phyloP scores from a whole-genome alignment of 208 protist species.

The Phytomonas sp. region DNA sequence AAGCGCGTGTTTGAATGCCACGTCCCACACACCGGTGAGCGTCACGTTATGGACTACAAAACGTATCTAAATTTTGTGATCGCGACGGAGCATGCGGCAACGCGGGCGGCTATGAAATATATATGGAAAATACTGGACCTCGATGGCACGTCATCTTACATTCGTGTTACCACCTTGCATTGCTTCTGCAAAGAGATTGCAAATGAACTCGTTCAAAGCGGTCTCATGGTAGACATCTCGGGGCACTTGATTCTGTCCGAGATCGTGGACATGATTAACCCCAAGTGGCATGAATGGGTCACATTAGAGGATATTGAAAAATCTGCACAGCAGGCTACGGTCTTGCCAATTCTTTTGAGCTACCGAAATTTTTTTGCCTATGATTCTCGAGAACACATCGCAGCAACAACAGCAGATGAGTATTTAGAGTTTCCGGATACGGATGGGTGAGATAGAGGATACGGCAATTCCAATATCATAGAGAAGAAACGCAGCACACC shows the following conservation, averaged over 20 bases:
- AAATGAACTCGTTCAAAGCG: slow-evolving; percentile 51
- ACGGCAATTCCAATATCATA: background rate
- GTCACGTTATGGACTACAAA: slow-evolving; percentile 89
- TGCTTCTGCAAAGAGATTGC: slow-evolving; percentile 86
- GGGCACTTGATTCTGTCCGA: slow-evolving; percentile 78
- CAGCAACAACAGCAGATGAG: slow-evolving; percentile 65
- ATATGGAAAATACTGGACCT: slow-evolving; percentile 84
- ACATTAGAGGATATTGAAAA: slow-evolving; percentile 69
- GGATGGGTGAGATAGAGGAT: background rate
- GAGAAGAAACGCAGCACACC: background rate
- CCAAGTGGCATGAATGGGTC: slow-evolving; percentile 73
- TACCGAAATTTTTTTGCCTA: slow-evolving; percentile 86
- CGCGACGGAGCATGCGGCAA: slow-evolving; percentile 80
- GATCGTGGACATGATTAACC: slow-evolving; percentile 90
- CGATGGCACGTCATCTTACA: slow-evolving; percentile 42
- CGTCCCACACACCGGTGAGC: slow-evolving; percentile 55
- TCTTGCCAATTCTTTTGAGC: slow-evolving; percentile 80
- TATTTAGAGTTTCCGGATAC: slow-evolving; percentile 29
- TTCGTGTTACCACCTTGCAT: slow-evolving; percentile 54
- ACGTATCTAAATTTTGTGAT: slow-evolving; percentile 91
- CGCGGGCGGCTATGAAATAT: slow-evolving; percentile 72
- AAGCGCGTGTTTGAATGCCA: slow-evolving; percentile 86
- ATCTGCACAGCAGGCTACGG: slow-evolving; percentile 72
- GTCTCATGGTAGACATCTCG: slow-evolving; percentile 74
- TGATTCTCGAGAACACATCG: slow-evolving; percentile 84